Conservation (phyloP, 441 rosid genomes). For the Populus trichocarpa region DNA sequence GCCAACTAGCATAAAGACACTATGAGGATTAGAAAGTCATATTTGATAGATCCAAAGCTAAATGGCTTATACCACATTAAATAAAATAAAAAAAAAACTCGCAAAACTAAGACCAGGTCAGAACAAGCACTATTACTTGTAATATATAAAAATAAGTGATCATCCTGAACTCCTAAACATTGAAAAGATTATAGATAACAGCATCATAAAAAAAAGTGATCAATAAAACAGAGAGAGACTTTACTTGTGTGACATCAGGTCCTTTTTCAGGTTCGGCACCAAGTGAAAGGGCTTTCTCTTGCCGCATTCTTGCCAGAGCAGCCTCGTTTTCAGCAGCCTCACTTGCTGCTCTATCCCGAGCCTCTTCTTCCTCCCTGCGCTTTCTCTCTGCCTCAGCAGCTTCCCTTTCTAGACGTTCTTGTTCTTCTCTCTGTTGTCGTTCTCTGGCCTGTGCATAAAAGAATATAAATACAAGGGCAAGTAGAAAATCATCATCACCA, state of each 20-base stretch:
- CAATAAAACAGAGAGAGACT: not conserved
- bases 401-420: slow-evolving; percentile 78
- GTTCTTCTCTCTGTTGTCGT: slow-evolving; percentile 75
- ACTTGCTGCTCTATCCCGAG: slow-evolving; percentile 65
- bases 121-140: not conserved
- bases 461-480: not conserved
- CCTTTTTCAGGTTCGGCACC: slow-evolving; percentile 93
- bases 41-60: not conserved
- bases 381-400: slow-evolving; percentile 93
- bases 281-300: slow-evolving; percentile 81
- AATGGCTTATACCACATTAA: not conserved
- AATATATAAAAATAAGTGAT: not conserved
- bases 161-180: not conserved
- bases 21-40: not conserved
- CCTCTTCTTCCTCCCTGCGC: slow-evolving; percentile 87
- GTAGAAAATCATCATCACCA: slow-evolving; percentile 2
- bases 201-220: not conserved
- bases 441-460: slow-evolving; percentile 71
- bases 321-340: slow-evolving; percentile 91
- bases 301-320: slow-evolving; percentile 62
- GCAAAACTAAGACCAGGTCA: not conserved
- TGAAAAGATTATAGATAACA: not conserved
- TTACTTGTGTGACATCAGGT: slow-evolving; percentile 82
- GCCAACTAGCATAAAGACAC: not conserved
- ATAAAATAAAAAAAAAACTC: not conserved